phyloP scores from a whole-genome alignment of 1,139 yeast species.

The Lodderomyces pseudojiufengensis region DNA sequence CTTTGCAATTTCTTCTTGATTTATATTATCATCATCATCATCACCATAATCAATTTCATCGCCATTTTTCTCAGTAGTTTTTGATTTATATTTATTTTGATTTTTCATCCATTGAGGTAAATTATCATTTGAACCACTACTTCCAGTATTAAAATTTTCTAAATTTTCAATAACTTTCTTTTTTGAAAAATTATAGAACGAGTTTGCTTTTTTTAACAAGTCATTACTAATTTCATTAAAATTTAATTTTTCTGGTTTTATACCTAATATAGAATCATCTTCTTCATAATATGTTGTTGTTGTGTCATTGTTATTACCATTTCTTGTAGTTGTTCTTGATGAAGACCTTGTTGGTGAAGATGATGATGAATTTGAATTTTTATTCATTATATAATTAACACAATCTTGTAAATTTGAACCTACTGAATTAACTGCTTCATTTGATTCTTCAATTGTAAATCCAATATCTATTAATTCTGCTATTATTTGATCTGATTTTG shows the following conservation, averaged over 20 bases:
- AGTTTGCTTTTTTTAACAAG: slow-evolving; percentile 60
- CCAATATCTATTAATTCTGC: slow-evolving; percentile 83
- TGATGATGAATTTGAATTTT: slow-evolving; percentile 3
- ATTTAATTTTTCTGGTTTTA: slow-evolving; percentile 19
- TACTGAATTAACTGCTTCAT: slow-evolving; percentile 52
- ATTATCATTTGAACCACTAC: slow-evolving; percentile 27
- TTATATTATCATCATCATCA: slow-evolving; percentile 41
- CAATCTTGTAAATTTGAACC: slow-evolving; percentile 66
- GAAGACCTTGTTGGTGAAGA: neutral
- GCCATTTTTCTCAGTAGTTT: slow-evolving; percentile 35
- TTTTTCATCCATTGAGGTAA: slow-evolving; percentile 81
- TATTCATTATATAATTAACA: slow-evolving; percentile 61
- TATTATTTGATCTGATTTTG: slow-evolving; percentile 45
- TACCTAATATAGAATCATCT: slow-evolving; percentile 15
- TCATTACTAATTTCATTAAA: slow-evolving; percentile 63
- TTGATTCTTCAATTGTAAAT: slow-evolving; percentile 59
- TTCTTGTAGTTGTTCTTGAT: slow-evolving; percentile 16
- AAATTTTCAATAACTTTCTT: slow-evolving; percentile 63
- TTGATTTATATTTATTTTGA: slow-evolving; percentile 46
- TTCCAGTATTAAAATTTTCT: slow-evolving; percentile 48
- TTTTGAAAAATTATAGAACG: slow-evolving; percentile 57
- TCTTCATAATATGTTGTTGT: neutral
- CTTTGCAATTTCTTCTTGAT: slow-evolving; percentile 38
- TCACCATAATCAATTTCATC: slow-evolving; percentile 46
- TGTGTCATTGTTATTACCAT: slow-evolving; percentile 2